Conservation (phyloP, 305 asterid genomes). For the Fraxinus platypoda region DNA sequence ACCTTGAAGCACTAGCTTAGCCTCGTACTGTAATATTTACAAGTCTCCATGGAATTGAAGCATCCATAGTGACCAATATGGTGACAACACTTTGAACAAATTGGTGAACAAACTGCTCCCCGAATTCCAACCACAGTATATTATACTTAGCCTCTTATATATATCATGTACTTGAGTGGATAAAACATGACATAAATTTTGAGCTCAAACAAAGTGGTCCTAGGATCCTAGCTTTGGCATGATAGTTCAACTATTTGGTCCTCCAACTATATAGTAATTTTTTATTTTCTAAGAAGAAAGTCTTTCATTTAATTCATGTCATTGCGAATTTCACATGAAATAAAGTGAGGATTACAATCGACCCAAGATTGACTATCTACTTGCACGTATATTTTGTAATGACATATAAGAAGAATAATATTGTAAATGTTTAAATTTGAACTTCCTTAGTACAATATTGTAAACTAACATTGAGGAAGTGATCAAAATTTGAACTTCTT, state of each 20-base stretch:
- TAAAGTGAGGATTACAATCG: too few relatives aligned
- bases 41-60: background rate
- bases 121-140: background rate
- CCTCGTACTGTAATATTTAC: background rate
- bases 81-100: too few relatives aligned
- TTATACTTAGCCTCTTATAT: background rate
- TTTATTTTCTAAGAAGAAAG: too few relatives aligned
- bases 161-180: background rate
- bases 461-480: conserved; percentile 22
- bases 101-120: background rate
- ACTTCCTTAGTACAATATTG: background rate
- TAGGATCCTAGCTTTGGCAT: background rate
- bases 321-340: too few relatives aligned
- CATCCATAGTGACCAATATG: background rate
- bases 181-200: background rate
- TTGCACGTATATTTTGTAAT: too few relatives aligned
- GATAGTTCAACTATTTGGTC: background rate
- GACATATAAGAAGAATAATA: too few relatives aligned
- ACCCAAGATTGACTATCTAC: too few relatives aligned
- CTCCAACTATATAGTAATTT: background rate
- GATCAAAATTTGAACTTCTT: conserved; percentile 37
- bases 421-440: background rate
- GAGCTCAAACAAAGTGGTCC: background rate
- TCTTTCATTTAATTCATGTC: too few relatives aligned
- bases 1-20: background rate